Evolutionary conservation across 2,329 filamentous ascomycete genomes (phyloP), one percentile per base, ranked within the genome.

Genomic region (Cordyceps cateniannulata): DNA sequence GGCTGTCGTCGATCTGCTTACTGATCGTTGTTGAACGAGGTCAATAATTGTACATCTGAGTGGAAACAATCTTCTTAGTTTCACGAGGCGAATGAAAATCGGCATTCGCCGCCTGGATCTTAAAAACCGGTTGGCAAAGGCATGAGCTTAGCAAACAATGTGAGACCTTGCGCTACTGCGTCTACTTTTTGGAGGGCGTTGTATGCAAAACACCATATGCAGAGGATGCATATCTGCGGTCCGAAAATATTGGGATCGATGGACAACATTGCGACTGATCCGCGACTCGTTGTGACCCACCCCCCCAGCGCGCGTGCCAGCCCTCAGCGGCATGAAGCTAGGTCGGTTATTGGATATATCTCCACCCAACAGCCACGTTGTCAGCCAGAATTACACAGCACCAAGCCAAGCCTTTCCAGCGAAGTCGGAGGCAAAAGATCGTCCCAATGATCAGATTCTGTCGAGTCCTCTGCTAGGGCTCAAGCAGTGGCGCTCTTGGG

Each of bases 61-160:
- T 53, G 40, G 12, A 48, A 27, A 47, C 12, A 20, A 27, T 24
- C 12, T 9, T 40, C 2, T 2, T 18, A 40, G 58, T 60, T 48
- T 60, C 49, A 40, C 58, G 38, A 54, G 49, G 22, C 49, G 49
- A 60, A 18, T 25, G 4, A 47, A 25, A 18, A 27, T 7, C 1
- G 32, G 20, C 24, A 22, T 14, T 6, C 24, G 35, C 29, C 42
- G 20, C 27, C 40, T 12, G 40, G 20, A 18, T 16, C 7, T 18
- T n/a, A 20, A 48, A 25, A 32, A 25, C 45, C 50, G 7, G 5
- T 22, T 40, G 14, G 25, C 42, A 24, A 22, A 16, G 14, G 27
- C 42, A 24, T 22, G 14, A 42, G 18, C 16, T 47, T 47, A 48
- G 49, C 49, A 60, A 60, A 60, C 49, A 60, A 38, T 48, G 29